Conservation (phyloP, 2,329 filamentous ascomycete genomes). For the Aspergillus jensenii region DNA sequence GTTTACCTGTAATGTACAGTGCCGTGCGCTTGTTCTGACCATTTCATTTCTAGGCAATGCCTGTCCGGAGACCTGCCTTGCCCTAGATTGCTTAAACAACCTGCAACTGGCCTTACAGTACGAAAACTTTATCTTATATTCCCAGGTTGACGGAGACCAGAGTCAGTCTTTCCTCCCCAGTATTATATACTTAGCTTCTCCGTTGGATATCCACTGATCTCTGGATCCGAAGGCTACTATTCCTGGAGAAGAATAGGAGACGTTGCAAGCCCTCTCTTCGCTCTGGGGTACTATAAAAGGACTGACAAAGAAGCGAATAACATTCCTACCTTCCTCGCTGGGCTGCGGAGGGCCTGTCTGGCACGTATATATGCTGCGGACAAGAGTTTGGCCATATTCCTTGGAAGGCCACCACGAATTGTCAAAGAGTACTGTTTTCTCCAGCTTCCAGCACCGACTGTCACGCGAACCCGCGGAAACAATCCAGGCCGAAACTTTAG, state of each 20-base stretch:
- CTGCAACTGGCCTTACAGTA: constrained; percentile 48
- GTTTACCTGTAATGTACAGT: neutral
- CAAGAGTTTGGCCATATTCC: constrained; percentile 50
- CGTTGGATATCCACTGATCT: no score
- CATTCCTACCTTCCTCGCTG: constrained; percentile 31
- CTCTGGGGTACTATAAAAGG: constrained; percentile 24
- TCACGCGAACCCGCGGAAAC: no score
- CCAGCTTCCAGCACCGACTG: constrained; percentile 12
- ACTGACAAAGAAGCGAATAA: neutral
- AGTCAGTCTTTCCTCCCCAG: constrained; percentile 29
- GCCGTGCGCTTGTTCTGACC: neutral
- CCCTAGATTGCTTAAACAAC: constrained; percentile 41
- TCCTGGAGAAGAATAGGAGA: constrained; percentile 51
- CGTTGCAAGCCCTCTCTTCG: constrained; percentile 46
- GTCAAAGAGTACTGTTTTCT: constrained; percentile 42
- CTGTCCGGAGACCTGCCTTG: constrained; percentile 38
- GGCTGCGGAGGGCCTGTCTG: constrained; percentile 42
- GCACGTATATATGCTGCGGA: constrained; percentile 47
- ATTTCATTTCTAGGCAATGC: constrained; percentile 20
- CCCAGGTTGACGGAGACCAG: constrained; percentile 46
- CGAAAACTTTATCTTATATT: constrained; percentile 49
- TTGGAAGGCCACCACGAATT: constrained; percentile 49
- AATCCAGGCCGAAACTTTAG: no score
- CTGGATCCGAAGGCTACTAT: constrained; percentile 37
- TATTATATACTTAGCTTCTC: no score